Evolutionary conservation across 2,329 filamentous ascomycete species (phyloP).

Genomic region (Hymenoscyphus scutula): DNA sequence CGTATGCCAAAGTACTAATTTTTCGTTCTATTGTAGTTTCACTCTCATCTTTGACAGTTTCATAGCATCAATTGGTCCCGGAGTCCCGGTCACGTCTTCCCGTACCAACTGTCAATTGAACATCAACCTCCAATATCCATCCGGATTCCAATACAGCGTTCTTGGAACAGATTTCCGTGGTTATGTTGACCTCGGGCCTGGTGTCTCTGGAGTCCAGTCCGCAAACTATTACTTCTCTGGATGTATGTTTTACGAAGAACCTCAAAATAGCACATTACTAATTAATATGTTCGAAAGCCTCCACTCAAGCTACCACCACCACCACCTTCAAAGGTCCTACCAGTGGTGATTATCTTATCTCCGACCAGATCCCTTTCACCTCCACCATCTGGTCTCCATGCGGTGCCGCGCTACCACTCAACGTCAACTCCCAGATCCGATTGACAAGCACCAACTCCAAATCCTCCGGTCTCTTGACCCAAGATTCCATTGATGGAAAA

Average conservation of each 20-base stretch:
- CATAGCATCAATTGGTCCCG: constrained; percentile 48
- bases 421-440: constrained; percentile 53
- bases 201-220: constrained; percentile 47
- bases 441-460: constrained; percentile 36
- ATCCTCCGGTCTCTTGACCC: constrained; percentile 43
- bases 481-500: constrained; percentile 49
- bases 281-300: constrained; percentile 26
- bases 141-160: constrained; percentile 52
- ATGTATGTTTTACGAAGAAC: constrained; percentile 19
- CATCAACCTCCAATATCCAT: constrained; percentile 49
- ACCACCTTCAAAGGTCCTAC: constrained; percentile 45
- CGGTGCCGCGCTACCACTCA: constrained; percentile 47
- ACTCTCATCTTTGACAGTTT: constrained; percentile 53
- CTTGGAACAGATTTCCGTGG: constrained; percentile 52
- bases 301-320: constrained; percentile 39
- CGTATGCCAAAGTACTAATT: neutral
- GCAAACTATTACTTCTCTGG: constrained; percentile 56
- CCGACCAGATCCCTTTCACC: constrained; percentile 44
- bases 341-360: constrained; percentile 40
- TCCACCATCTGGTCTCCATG: constrained; percentile 53
- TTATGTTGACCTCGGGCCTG: constrained; percentile 46
- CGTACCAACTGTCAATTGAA: constrained; percentile 56
- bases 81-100: constrained; percentile 42
- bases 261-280: neutral
- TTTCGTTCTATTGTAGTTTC: constrained; percentile 32